These are phyloP conservation scores for Syzygium syzygioides DNA, from an alignment of 441 rosid species.

Conservation along the genomic window DNA sequence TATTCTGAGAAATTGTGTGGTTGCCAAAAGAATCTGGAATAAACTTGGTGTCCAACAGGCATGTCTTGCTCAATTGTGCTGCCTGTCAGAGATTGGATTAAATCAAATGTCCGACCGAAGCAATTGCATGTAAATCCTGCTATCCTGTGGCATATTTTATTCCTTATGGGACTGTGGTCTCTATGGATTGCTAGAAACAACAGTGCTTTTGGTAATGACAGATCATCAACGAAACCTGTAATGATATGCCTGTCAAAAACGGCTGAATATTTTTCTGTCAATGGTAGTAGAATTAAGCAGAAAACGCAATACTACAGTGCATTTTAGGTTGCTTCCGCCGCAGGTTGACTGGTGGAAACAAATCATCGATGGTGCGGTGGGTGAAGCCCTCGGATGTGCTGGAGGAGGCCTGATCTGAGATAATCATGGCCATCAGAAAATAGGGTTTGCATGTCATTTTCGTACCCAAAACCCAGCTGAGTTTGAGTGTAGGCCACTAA, in stretches of 20 bases:
- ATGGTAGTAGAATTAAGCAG: neutral
- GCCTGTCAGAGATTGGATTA: neutral
- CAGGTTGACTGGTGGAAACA: neutral
- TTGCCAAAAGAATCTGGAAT: neutral
- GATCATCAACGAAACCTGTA: neutral
- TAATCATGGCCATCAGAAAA: neutral
- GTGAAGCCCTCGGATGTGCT: neutral
- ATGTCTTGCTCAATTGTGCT: neutral
- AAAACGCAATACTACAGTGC: neutral
- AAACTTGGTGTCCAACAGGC: neutral
- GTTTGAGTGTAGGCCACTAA: neutral
- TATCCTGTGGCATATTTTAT: neutral
- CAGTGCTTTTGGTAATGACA: neutral
- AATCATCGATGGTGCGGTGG: neutral
- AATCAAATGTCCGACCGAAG: neutral
- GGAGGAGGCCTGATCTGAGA: neutral
- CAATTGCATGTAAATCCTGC: neutral
- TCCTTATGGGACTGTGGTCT: neutral
- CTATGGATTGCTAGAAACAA: neutral
- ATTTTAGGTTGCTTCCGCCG: neutral
- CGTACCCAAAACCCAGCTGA: neutral
- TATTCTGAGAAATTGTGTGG: neutral
- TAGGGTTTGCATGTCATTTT: neutral
- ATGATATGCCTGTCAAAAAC: neutral
- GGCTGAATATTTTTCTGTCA: neutral